phyloP scores from a whole-genome alignment of 2,329 filamentous ascomycete genomes.

The Rhynchosporium agropyri region DNA sequence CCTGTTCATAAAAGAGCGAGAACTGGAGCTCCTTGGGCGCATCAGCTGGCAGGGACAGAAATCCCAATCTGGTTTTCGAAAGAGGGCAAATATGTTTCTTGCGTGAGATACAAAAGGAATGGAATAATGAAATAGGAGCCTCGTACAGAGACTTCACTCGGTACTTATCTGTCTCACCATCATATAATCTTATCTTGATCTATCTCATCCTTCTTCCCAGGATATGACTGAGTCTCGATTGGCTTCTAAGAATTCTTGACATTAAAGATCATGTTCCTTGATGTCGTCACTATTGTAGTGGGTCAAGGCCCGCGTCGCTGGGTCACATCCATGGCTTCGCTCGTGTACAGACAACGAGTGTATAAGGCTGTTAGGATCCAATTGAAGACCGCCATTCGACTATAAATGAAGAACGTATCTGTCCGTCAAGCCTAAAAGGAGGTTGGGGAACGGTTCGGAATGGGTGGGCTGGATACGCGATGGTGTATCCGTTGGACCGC shows the following conservation, averaged over 20 bases:
- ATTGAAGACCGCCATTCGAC: too few relatives aligned
- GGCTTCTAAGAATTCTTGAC: neutral
- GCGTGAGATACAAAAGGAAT: neutral
- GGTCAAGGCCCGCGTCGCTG: neutral
- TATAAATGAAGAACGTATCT: too few relatives aligned
- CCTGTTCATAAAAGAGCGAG: constrained; percentile 7
- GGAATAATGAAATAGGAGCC: neutral
- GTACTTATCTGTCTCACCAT: constrained; percentile 6
- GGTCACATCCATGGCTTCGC: neutral
- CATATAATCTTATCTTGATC: neutral
- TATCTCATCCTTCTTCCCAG: neutral
- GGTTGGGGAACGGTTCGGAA: too few relatives aligned
- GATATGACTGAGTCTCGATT: neutral
- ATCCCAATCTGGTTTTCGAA: neutral
- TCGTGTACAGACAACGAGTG: neutral
- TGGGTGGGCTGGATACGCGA: too few relatives aligned
- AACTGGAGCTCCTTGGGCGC: constrained; percentile 1
- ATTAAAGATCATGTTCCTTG: neutral
- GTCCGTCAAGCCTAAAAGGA: too few relatives aligned
- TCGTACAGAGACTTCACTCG: neutral
- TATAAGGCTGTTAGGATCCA: too few relatives aligned
- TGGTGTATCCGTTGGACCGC: too few relatives aligned
- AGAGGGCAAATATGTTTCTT: neutral
- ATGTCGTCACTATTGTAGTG: neutral
- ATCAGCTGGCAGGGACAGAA: neutral